Evolutionary conservation across 768 basidiomycete genomes (phyloP), one percentile per base, ranked within the genome.

Genomic region (Chlorophyllum brunneum): DNA sequence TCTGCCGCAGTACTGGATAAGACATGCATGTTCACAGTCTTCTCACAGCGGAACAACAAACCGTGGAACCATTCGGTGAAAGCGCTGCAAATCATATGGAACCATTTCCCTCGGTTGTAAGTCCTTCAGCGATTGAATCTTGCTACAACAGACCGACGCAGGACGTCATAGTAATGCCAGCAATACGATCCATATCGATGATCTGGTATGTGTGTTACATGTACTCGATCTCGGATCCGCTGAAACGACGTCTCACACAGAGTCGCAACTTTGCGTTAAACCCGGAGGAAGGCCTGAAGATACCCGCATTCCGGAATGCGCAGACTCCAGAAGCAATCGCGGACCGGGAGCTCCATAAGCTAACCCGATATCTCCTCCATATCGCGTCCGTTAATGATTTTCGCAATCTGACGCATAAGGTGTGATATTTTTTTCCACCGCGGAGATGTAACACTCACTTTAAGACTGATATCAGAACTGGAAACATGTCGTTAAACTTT

Each of bases 121-220:
- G 74, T 63, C 18, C 36, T 51, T 29, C 5, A 39, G 7, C 22
- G 18, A 23, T n/a, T 20, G 5, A 13, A 8, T 31, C 23, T 36
- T 46, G 2, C 10, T 24, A 22, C 33, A 22, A 26, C 29, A 16
- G 27, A 48, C 24, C 34, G 9, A 27, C 37, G 45, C 16, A 48
- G 47, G 41, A 38, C 20, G 34, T 20, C 36, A 18, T 56, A 88
- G 85, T 63, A 72, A 77, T 56, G 76, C 83, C 4, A 73, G 67
- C 42, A 89, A 93, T 64, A 93, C 92, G 0, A 83, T 95, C 34
- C 92, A 95, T 59, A 77, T 95, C 23, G 93, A 95, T 64, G 92
- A 94, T 65, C 74, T 95, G 41, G 83, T 85, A 56, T 54, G 76
- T 63, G 10, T 2, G 24, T 29, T 47, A 40, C 45, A 39, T 48